phyloP scores from a whole-genome alignment of 2,329 filamentous ascomycete genomes.

The Thielaviopsis populi region DNA sequence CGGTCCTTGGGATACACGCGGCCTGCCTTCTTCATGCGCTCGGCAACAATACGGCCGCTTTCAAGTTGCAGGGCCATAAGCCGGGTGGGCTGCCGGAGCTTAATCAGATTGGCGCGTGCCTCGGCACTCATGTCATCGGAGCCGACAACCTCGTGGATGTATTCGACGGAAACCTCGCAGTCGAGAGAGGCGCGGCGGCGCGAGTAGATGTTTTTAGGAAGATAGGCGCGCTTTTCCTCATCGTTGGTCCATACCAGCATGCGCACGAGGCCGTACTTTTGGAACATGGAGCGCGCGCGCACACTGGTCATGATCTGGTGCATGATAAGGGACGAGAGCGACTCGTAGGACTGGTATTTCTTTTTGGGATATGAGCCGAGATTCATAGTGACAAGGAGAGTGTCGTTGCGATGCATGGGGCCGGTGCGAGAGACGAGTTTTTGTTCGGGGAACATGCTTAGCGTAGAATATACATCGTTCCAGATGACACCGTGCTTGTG shows the following conservation, averaged over 20 bases:
- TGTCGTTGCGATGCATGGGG: constrained; percentile 46
- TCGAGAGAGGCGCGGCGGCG: constrained; percentile 45
- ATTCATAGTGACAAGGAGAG: constrained; percentile 59
- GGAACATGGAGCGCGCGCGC: constrained; percentile 44
- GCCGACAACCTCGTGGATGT: constrained; percentile 42
- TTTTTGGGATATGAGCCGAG: constrained; percentile 40
- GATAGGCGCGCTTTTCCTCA: constrained; percentile 39
- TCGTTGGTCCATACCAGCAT: constrained; percentile 60
- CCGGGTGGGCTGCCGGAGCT: constrained; percentile 23
- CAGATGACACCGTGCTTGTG: constrained; percentile 44
- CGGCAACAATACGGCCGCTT: constrained; percentile 27
- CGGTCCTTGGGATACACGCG: constrained; percentile 32
- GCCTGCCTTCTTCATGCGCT: constrained; percentile 30
- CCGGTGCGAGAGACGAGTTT: constrained; percentile 26
- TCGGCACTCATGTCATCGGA: constrained; percentile 22
- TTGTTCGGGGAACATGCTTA: constrained; percentile 42
- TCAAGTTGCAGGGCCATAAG: constrained; percentile 35
- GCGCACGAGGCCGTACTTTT: constrained; percentile 63
- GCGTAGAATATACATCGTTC: constrained; percentile 40
- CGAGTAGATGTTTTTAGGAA: constrained; percentile 44
- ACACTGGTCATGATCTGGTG: constrained; percentile 48
- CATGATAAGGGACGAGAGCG: constrained; percentile 41
- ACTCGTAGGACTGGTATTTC: constrained; percentile 37
- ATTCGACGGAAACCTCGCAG: constrained; percentile 45
- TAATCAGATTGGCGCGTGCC: constrained; percentile 19